phyloP scores from a whole-genome alignment of 2,329 filamentous ascomycete genomes.

The Aspergillus clavatus region DNA sequence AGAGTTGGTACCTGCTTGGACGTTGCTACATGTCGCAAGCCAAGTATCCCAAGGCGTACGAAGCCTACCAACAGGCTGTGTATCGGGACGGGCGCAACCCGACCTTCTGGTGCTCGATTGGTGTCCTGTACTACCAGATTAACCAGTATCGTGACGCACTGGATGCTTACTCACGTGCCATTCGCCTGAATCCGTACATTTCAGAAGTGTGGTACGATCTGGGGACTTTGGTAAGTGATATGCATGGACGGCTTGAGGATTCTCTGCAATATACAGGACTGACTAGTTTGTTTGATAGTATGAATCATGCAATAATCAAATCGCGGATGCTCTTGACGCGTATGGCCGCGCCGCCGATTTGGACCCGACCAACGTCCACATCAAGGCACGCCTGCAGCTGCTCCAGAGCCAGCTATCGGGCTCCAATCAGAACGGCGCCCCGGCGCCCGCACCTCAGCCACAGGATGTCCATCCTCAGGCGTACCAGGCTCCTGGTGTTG shows the following conservation, averaged over 20 bases:
- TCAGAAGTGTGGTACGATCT: slow-evolving; percentile 99
- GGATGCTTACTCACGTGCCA: slow-evolving; percentile 94
- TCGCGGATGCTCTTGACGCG: slow-evolving; percentile 89
- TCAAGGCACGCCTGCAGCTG: slow-evolving; percentile 88
- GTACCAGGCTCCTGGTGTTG: slow-evolving; percentile 77
- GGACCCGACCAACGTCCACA: slow-evolving; percentile 87
- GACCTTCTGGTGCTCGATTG: slow-evolving; percentile 99
- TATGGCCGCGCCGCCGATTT: slow-evolving; percentile 93
- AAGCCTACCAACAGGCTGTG: slow-evolving; percentile 97
- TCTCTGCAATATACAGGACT: neutral
- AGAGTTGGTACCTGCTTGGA: slow-evolving; percentile 97
- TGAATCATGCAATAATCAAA: slow-evolving; percentile 98
- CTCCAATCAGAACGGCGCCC: slow-evolving; percentile 66
- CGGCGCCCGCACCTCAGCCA: slow-evolving; percentile 68
- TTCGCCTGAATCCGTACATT: slow-evolving; percentile 94
- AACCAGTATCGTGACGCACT: slow-evolving; percentile 98
- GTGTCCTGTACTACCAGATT: slow-evolving; percentile 98
- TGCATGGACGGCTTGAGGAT: neutral
- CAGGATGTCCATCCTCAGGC: slow-evolving; percentile 95
- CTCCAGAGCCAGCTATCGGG: slow-evolving; percentile 71
- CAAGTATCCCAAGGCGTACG: slow-evolving; percentile 97
- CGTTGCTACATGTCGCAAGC: slow-evolving; percentile 99
- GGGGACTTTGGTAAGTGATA: slow-evolving; percentile 74
- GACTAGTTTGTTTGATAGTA: slow-evolving; percentile 54
- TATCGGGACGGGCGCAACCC: slow-evolving; percentile 97